phyloP scores from a whole-genome alignment of 2,329 filamentous ascomycete species.

The Leptographium flavum region DNA sequence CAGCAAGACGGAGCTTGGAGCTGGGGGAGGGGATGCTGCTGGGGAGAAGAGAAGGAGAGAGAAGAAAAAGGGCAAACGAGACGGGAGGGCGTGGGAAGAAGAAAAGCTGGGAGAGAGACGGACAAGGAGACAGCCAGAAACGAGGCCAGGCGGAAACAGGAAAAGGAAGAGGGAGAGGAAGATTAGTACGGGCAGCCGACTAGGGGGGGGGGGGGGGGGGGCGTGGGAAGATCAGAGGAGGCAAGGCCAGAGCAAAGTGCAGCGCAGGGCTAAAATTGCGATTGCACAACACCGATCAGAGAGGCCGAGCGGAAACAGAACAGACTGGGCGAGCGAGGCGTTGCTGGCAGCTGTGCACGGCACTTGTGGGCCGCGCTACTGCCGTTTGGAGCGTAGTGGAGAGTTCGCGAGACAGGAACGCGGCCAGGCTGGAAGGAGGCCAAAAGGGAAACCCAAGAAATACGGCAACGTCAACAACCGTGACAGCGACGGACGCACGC shows the following conservation, averaged over 20 bases:
- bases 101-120: slow-evolving; percentile 1
- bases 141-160: slow-evolving; percentile 5
- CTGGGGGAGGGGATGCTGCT: slow-evolving; percentile 7
- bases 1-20: slow-evolving; percentile 4
- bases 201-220: slow-evolving; percentile 4
- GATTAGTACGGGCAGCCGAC: slow-evolving; percentile 9
- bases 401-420: background rate
- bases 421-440: background rate
- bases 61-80: background rate
- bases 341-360: background rate
- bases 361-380: background rate
- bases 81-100: background rate
- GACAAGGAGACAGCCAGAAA: background rate
- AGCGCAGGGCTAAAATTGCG: background rate
- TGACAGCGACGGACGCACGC: too few relatives aligned
- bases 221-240: background rate
- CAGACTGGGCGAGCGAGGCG: background rate
- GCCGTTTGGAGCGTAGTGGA: background rate
- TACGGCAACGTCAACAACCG: too few relatives aligned
- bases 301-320: too few relatives aligned
- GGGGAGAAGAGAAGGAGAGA: slow-evolving; percentile 1
- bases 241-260: slow-evolving; percentile 1
- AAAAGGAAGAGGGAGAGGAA: slow-evolving; percentile 4
- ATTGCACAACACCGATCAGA: too few relatives aligned
- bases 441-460: too few relatives aligned